These are phyloP conservation scores for Sporobolomyces phaffii DNA, from an alignment of 768 basidiomycete genomes.

Conservation along the genomic window DNA sequence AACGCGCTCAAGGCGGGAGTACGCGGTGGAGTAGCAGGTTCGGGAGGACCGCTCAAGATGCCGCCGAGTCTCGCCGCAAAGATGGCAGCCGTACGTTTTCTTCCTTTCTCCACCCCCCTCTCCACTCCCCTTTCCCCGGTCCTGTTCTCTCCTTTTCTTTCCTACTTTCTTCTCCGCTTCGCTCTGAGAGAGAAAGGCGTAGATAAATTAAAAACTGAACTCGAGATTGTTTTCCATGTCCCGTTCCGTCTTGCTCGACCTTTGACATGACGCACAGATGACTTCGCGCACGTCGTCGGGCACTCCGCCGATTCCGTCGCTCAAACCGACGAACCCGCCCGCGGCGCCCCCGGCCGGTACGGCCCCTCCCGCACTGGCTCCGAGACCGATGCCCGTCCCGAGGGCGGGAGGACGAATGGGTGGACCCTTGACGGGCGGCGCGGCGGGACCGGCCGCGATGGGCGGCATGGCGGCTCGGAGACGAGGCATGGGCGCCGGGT, in stretches of 20 bases:
- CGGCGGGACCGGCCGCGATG: slow-evolving; percentile 46
- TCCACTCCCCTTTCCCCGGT: too few species aligned
- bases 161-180: background rate
- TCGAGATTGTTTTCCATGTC: too few species aligned
- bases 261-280: too few species aligned
- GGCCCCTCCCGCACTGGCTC: slow-evolving; percentile 39
- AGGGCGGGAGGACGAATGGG: slow-evolving; percentile 31
- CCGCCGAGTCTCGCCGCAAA: slow-evolving; percentile 86
- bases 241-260: too few species aligned
- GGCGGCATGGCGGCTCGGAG: slow-evolving; percentile 43
- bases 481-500: slow-evolving; percentile 10
- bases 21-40: background rate
- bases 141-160: too few species aligned
- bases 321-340: slow-evolving; percentile 44
- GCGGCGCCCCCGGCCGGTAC: slow-evolving; percentile 34
- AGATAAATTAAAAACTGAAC: too few species aligned
- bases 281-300: slow-evolving; percentile 51
- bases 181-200: background rate
- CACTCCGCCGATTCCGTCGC: slow-evolving; percentile 49
- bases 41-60: slow-evolving; percentile 49
- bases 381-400: slow-evolving; percentile 17
- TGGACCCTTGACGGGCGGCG: slow-evolving; percentile 46
- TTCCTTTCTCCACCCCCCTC: too few species aligned
- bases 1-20: slow-evolving; percentile 24
- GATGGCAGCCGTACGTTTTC: slow-evolving; percentile 71